Conservation (phyloP, 2,329 filamentous ascomycete genomes). For the Macrophomina tecta region DNA sequence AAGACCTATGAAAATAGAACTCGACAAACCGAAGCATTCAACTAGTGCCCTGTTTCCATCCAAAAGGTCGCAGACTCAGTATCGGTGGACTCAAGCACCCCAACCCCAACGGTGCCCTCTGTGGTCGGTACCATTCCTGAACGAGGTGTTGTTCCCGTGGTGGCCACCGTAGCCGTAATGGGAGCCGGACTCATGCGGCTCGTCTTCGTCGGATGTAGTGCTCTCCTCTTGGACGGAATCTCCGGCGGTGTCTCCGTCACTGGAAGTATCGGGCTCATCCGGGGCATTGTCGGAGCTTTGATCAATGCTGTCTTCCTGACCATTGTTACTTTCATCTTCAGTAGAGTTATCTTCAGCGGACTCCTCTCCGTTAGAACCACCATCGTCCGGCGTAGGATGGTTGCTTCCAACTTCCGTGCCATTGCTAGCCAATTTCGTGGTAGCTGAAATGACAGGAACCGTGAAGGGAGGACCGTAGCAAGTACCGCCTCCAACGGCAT, state of each 20-base stretch:
- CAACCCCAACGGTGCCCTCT: too few species aligned
- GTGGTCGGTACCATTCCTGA: too few species aligned
- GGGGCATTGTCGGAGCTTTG: not conserved
- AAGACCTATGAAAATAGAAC: too few species aligned
- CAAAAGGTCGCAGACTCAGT: too few species aligned
- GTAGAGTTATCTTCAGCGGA: not conserved
- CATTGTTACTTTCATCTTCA: not conserved
- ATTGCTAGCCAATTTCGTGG: not conserved
- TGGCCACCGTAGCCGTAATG: not conserved
- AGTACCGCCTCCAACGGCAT: constrained; percentile 5
- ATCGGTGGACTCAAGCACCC: too few species aligned
- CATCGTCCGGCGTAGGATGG: not conserved
- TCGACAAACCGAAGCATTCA: too few species aligned
- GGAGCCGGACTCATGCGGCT: not conserved
- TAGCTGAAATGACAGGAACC: not conserved
- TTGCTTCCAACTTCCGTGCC: not conserved
- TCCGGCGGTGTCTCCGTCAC: not conserved
- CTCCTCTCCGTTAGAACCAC: not conserved
- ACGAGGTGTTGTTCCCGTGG: too few species aligned
- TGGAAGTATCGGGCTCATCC: not conserved
- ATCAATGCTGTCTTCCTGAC: not conserved
- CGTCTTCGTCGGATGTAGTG: not conserved
- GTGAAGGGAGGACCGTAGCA: constrained; percentile 7
- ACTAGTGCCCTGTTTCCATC: too few species aligned
- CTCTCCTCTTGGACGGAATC: not conserved